Evolutionary conservation across 768 basidiomycete species (phyloP).

Genomic region (Cytidiella melzeri): DNA sequence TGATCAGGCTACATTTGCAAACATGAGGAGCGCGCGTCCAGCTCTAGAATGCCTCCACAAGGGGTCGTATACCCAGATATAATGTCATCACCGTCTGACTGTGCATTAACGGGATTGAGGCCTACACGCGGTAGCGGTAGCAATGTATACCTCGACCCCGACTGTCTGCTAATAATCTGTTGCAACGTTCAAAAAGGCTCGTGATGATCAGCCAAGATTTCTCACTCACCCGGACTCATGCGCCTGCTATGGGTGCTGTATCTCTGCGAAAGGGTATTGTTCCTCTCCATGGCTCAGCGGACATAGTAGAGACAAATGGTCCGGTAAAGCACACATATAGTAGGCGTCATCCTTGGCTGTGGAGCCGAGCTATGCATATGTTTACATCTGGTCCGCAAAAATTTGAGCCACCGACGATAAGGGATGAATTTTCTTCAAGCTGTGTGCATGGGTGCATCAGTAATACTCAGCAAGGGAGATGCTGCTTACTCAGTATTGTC

Average conservation of each 20-base stretch:
- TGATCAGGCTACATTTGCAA: constrained; percentile 10
- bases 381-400: constrained; percentile 50
- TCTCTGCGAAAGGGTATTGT: constrained; percentile 53
- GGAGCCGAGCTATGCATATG: constrained; percentile 28
- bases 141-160: background rate
- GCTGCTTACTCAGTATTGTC: constrained; percentile 45
- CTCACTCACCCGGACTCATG: constrained; percentile 46
- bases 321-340: constrained; percentile 41
- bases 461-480: background rate
- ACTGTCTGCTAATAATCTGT: constrained; percentile 8
- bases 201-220: too few relatives aligned
- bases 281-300: constrained; percentile 69
- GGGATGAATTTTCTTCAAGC: constrained; percentile 71
- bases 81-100: background rate
- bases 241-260: constrained; percentile 44
- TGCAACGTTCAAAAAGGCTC: too few relatives aligned
- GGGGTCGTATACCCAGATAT: background rate
- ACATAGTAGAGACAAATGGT: constrained; percentile 50
- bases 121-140: background rate
- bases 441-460: background rate
- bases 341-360: constrained; percentile 48
- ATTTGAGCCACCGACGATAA: constrained; percentile 45
- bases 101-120: background rate
- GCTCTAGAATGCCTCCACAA: background rate
- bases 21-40: constrained; percentile 3